These are phyloP conservation scores for Trametes coccinea DNA, from an alignment of 768 basidiomycete species.

Conservation along the genomic window DNA sequence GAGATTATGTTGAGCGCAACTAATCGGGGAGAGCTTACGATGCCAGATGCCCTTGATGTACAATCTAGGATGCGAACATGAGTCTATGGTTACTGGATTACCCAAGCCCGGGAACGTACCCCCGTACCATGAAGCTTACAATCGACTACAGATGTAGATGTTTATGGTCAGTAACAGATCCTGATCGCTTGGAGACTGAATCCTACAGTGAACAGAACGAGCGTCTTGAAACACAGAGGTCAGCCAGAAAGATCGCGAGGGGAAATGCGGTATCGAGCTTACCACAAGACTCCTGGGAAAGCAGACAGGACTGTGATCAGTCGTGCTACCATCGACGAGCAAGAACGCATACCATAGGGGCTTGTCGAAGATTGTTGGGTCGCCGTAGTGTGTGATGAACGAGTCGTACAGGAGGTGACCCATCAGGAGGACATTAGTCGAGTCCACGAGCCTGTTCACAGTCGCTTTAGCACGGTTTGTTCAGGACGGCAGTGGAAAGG, in stretches of 20 bases:
- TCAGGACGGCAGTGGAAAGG: not conserved
- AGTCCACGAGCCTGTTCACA: constrained; percentile 1
- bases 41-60: constrained; percentile 53
- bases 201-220: constrained; percentile 3
- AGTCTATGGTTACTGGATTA: not conserved
- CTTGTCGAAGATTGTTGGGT: not conserved
- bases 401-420: constrained; percentile 9
- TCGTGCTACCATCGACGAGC: not conserved
- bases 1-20: not conserved
- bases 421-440: not conserved
- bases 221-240: not conserved
- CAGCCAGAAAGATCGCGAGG: not conserved
- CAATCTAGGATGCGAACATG: constrained; percentile 33
- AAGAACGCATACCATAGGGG: constrained; percentile 3
- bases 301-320: not conserved
- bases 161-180: no score
- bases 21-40: constrained; percentile 38
- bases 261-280: not conserved
- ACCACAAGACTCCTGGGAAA: constrained; percentile 11
- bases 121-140: constrained; percentile 15
- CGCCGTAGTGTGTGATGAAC: constrained; percentile 7
- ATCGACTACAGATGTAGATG: not conserved
- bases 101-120: not conserved
- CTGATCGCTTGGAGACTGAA: not conserved
- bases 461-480: not conserved